Percentiles rank a stretch among this genome's conserved stretches.
Conservation (phyloP, 805 yeast genomes). For the Blastobotrys attinorum region DNA sequence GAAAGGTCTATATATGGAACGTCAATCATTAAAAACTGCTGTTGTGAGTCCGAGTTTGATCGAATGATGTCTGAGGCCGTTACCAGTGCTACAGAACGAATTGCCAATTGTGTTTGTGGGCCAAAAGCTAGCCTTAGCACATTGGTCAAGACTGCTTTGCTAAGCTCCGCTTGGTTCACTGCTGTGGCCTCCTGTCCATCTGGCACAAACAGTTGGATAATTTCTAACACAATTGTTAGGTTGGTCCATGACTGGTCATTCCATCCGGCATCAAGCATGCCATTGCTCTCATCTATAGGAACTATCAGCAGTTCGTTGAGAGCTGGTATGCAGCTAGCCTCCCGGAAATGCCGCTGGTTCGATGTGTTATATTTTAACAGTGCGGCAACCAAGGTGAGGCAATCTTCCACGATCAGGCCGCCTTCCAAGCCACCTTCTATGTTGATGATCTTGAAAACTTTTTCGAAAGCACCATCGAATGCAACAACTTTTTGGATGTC, state of each 20-base stretch:
- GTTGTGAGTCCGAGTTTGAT: constrained; percentile 59
- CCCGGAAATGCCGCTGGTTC: constrained; percentile 82
- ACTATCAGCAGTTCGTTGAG: constrained; percentile 57
- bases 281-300: constrained; percentile 21
- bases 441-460: constrained; percentile 65
- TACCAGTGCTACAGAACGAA: constrained; percentile 61
- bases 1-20: constrained; percentile 88
- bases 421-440: constrained; percentile 89
- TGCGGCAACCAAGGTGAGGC: constrained; percentile 65
- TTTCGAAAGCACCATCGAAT: constrained; percentile 86
- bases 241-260: constrained; percentile 67
- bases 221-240: constrained; percentile 57
- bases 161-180: constrained; percentile 53
- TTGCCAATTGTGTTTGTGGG: constrained; percentile 50
- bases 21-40: constrained; percentile 68
- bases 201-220: constrained; percentile 61
- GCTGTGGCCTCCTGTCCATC: constrained; percentile 63
- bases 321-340: constrained; percentile 68
- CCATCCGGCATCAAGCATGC: constrained; percentile 47
- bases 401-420: constrained; percentile 84
- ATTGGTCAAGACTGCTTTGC: constrained; percentile 53
- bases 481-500: constrained; percentile 91
- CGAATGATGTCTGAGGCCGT: constrained; percentile 73
- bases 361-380: constrained; percentile 75
- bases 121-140: constrained; percentile 64